phyloP scores from a whole-genome alignment of 208 protist genomes.

The Herpetomonas tarakana region DNA sequence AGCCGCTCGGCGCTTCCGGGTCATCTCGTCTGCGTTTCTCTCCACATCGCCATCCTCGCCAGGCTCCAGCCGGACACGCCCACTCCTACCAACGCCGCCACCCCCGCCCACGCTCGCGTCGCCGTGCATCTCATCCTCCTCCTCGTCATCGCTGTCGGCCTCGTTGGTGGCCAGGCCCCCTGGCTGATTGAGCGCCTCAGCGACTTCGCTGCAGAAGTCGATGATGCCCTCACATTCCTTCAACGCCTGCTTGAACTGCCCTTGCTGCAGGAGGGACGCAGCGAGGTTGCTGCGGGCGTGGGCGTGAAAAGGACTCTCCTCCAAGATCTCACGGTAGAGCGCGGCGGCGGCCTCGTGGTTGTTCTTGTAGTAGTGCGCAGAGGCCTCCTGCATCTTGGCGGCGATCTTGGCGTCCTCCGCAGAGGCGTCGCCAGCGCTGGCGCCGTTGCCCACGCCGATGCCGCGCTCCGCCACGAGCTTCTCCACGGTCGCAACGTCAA shows the following conservation, averaged over 20 bases:
- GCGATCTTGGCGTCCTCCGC: constrained; percentile 16
- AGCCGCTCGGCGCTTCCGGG: constrained; percentile 51
- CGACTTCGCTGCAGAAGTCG: constrained; percentile 75
- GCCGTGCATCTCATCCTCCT: constrained; percentile 25
- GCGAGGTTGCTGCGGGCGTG: constrained; percentile 73
- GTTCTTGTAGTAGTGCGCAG: constrained; percentile 61
- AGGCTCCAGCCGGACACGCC: constrained; percentile 9
- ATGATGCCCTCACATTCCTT: constrained; percentile 68
- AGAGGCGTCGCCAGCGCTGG: not conserved
- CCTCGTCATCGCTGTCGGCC: constrained; percentile 77
- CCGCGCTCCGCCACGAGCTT: constrained; percentile 39
- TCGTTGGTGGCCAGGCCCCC: constrained; percentile 44
- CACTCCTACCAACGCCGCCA: not conserved
- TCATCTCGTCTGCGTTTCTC: constrained; percentile 18
- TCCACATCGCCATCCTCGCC: constrained; percentile 21
- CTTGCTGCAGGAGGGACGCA: constrained; percentile 66
- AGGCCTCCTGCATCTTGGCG: constrained; percentile 54
- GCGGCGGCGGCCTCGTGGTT: constrained; percentile 52
- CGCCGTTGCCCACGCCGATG: constrained; percentile 11
- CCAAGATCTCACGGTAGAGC: constrained; percentile 59
- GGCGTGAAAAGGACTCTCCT: constrained; percentile 44
- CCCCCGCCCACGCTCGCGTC: not conserved
- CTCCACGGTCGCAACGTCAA: constrained; percentile 60
- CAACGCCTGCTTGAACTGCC: constrained; percentile 62
- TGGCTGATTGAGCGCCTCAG: constrained; percentile 70